Base-by-base conservation (phyloP, 1,139 yeast species). In the Blastobotrys proliferans region DNA sequence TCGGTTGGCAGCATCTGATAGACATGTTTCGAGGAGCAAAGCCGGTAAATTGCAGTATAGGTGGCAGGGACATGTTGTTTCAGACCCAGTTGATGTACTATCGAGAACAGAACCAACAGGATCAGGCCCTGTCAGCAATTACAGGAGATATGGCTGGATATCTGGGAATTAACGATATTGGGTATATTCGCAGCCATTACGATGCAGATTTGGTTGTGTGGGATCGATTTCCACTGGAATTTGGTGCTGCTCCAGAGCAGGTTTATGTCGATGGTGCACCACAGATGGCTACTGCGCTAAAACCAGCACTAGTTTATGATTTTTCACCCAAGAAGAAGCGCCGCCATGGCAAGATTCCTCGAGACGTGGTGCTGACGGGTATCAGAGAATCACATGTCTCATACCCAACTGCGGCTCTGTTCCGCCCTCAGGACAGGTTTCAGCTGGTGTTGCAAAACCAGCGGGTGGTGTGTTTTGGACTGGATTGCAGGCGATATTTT, bases 131-230 rank as follows among this genome's bases (percentile, higher is more conserved):
- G 33, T 35, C 50, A 3, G 38, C 40, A 32, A 31, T 49, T 3
- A 49, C 52, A 3, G 52, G 52, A 2, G 38, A 32, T 11, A 40
- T 51, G 31, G 52, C 52, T 9, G 40, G 42, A 6, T 30, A 32
- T 8, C 34, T 49, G 14, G 38, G 43, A 6, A 36, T 49, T n/a
- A 38, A 30, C 11, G 27, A 44, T 13, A 39, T 49, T 32, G 52
- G 52, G 6, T 44, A 29, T 30, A 22, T 49, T 8, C 35, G 45
- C 22, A 20, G 40, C 6, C 51, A 51, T 2, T 49, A 43, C 30
- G 52, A 49, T 32, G 52, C 52, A 1, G 52, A 49, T 37, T 18
- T 49, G n/a, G 40, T 49, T 11, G 41, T 49, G 11, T 49, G 52
- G 52, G 43, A 41, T 29, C 35, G 41, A n/a, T 49, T 46, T 30